Evolutionary conservation across 306 rosid genomes (phyloP), one percentile per base, ranked within the genome.

Genomic region (Vigna nakashimae): DNA sequence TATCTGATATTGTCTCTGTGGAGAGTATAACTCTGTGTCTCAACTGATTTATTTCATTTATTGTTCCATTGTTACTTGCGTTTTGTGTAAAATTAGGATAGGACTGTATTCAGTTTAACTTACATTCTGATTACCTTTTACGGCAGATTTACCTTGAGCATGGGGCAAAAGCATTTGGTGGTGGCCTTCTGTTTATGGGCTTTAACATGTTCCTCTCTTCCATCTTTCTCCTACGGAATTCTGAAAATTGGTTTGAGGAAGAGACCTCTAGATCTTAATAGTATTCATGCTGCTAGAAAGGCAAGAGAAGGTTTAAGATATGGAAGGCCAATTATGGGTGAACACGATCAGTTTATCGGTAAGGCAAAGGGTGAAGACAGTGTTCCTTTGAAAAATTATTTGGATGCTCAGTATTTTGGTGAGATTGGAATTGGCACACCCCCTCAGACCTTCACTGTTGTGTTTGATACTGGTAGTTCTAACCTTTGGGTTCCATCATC

Each of bases 401-500:
- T 93, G 92, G 91, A 88, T 42, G 98, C 98, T 56, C 98, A 93
- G 51, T 93, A 93, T 79, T 91, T 38, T 75, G 98, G 98, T 45
- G 97, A 88, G 90, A 90, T 93, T 79, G 90, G 91, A 70, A 88
- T 93, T 69, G 98, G 97, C 64, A 82, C 98, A 2, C 98, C 98
- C 14, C 84, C 93, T 36, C 98, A 93, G 83, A 80, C 78, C 20
- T 93, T 93, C 85, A 84, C 92, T 64, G 93, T 93, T 82, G 81
- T 93, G 68, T 91, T 93, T 67, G 98, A 93, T 79, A 90, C 97
- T 5, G 98, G 97, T n/a, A 93, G 97, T 75, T 89, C 98, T 82
- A 93, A 93, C 82, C 92, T 93, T 24, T 93, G 97, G 98, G 93
- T 93, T 80, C 98, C 97, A 65, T 93, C 98, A 66, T 85, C 97